A percentile compares a stretch with the other conserved stretches of the same genome.
Conservation (phyloP, 352 stramenopile species). For the Phytopythium kandeliae region DNA sequence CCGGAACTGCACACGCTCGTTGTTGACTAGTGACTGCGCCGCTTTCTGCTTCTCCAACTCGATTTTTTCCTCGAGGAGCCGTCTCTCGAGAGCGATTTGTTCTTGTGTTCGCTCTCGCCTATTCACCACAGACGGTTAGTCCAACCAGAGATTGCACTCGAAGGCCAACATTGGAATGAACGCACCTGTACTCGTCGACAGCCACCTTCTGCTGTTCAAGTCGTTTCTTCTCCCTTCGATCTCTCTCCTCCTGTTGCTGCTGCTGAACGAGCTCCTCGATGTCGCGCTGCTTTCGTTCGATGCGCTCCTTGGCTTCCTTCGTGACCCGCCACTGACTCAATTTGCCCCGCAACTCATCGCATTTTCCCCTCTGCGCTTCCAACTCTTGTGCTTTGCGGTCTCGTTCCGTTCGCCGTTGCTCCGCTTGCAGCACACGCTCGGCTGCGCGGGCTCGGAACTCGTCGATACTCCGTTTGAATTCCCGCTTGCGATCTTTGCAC, state of each 20-base stretch:
- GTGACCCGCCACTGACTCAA: constrained; percentile 43
- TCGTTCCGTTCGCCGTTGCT: constrained; percentile 21
- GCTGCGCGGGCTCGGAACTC: constrained; percentile 21
- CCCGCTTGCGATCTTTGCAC: constrained; percentile 32
- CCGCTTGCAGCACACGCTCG: constrained; percentile 20
- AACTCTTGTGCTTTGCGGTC: constrained; percentile 27
- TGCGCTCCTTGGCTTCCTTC: constrained; percentile 53
- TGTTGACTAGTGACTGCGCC: constrained; percentile 38
- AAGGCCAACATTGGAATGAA: background rate
- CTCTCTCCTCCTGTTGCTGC: constrained; percentile 36
- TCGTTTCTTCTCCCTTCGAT: constrained; percentile 30
- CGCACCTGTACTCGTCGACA: constrained; percentile 57
- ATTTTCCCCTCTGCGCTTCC: constrained; percentile 30
- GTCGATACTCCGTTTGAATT: constrained; percentile 32
- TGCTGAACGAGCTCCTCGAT: constrained; percentile 33
- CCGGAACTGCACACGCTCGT: constrained; percentile 60
- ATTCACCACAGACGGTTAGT: background rate
- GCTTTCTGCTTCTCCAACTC: constrained; percentile 25
- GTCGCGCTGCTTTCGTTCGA: constrained; percentile 47
- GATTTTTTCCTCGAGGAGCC: constrained; percentile 25
- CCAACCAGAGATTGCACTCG: background rate
- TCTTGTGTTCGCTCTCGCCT: constrained; percentile 33
- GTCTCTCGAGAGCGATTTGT: constrained; percentile 35
- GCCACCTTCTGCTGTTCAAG: constrained; percentile 40
- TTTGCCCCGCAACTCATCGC: constrained; percentile 28